Evolutionary conservation across 225 moss, liverwort and hornwort species (phyloP).

Genomic region (Pseudisothecium myosuroides): DNA sequence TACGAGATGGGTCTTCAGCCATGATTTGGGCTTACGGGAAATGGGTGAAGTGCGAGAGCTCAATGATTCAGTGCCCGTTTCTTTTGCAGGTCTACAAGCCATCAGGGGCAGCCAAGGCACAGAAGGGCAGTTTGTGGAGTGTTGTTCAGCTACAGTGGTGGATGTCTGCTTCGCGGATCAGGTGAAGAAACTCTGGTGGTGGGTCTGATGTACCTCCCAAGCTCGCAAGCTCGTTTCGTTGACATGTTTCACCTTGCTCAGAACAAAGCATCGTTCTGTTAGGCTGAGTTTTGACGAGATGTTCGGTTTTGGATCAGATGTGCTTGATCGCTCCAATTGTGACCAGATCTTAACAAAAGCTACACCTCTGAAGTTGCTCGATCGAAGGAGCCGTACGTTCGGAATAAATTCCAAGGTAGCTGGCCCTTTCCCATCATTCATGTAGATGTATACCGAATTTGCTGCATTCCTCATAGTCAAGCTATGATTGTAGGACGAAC

Average conservation of each 20-base stretch:
- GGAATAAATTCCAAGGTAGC: not conserved
- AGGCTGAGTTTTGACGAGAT: not conserved
- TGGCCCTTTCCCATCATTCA: not conserved
- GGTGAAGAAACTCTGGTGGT: too few relatives aligned
- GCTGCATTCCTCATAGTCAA: not conserved
- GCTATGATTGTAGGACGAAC: not conserved
- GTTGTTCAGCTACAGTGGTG: not conserved
- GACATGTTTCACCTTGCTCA: not conserved
- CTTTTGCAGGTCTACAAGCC: not conserved
- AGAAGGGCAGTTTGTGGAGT: too few relatives aligned
- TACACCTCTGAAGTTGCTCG: too few relatives aligned
- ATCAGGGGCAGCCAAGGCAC: not conserved
- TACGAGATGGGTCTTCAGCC: not conserved
- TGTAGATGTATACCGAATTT: not conserved
- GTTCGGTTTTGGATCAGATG: not conserved
- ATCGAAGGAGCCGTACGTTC: not conserved
- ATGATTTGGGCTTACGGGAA: not conserved
- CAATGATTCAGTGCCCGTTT: not conserved
- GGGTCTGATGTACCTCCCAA: not conserved
- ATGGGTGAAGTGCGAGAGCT: not conserved
- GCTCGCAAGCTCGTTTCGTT: not conserved
- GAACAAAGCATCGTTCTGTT: not conserved
- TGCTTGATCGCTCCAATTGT: not conserved
- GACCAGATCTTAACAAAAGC: not conserved
- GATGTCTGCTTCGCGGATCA: too few relatives aligned